phyloP scores from a whole-genome alignment of 1,284 basidiomycete species.

The Mycosarcoma mackinlayi region DNA sequence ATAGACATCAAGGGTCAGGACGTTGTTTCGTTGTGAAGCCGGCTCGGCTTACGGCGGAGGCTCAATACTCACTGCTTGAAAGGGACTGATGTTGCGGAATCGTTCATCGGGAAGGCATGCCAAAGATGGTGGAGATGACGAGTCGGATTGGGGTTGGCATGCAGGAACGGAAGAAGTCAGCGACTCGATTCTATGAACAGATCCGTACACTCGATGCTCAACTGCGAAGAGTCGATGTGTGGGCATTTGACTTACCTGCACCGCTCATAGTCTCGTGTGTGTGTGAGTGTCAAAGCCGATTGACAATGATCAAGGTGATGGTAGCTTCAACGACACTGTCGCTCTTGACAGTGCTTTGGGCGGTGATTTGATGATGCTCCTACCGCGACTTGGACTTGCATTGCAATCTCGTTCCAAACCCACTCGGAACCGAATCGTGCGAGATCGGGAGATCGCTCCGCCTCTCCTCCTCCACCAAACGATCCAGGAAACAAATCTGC shows the following conservation, averaged over 20 bases:
- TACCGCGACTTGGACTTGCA: too few species aligned
- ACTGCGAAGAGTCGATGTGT: too few species aligned
- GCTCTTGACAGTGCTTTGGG: not conserved
- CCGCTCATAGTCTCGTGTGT: constrained; percentile 38
- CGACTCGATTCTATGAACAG: not conserved
- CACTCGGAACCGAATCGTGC: constrained; percentile 33
- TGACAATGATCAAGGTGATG: constrained; percentile 29
- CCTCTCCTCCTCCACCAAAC: constrained; percentile 16
- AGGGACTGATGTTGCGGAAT: constrained; percentile 25
- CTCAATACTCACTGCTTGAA: constrained; percentile 46
- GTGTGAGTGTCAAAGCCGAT: not conserved
- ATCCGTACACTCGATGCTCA: too few species aligned
- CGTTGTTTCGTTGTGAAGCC: not conserved
- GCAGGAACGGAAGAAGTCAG: constrained; percentile 7
- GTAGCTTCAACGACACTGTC: not conserved
- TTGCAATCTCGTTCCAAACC: constrained; percentile 13
- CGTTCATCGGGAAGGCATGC: too few species aligned
- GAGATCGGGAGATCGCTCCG: constrained; percentile 22
- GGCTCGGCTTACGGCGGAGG: too few species aligned
- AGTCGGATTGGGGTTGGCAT: not conserved
- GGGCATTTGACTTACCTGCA: constrained; percentile 27
- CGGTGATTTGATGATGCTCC: not conserved
- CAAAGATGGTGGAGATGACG: too few species aligned
- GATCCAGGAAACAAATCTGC: too few species aligned
- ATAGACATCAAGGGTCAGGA: not conserved